These are phyloP conservation scores for Trypanosoma rangeli DNA, from an alignment of 208 protist genomes.

Conservation along the genomic window DNA sequence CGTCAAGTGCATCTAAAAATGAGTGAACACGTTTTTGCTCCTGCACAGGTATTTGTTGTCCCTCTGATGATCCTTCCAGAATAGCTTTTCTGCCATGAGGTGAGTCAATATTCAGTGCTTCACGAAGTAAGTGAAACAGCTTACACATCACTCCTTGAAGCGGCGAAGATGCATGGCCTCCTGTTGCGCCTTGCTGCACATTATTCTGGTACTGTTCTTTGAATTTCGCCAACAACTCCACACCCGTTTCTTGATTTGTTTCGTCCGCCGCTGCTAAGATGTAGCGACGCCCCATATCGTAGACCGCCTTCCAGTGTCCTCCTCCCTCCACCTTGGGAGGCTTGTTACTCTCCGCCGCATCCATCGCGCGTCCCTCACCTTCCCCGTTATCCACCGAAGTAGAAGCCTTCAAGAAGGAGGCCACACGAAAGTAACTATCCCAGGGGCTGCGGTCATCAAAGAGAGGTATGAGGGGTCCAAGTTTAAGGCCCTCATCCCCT, in stretches of 20 bases:
- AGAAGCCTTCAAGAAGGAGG: slow-evolving; percentile 15
- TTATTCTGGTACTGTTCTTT: slow-evolving; percentile 9
- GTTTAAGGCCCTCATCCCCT: neutral
- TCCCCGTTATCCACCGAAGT: neutral
- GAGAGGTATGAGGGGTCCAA: neutral
- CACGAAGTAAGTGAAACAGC: slow-evolving; percentile 3
- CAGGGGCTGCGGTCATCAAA: slow-evolving; percentile 12
- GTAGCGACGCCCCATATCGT: slow-evolving; percentile 20
- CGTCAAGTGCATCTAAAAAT: slow-evolving; percentile 16
- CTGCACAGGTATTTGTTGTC: neutral
- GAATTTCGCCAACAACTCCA: slow-evolving; percentile 2
- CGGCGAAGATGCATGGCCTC: neutral
- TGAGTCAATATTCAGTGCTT: neutral
- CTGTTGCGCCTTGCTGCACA: neutral
- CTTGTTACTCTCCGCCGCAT: neutral
- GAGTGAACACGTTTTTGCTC: slow-evolving; percentile 15
- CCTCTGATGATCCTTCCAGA: neutral
- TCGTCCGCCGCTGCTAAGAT: slow-evolving; percentile 8
- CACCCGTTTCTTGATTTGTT: neutral
- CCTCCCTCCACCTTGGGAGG: neutral
- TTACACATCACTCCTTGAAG: slow-evolving; percentile 7
- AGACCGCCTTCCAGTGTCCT: slow-evolving; percentile 20
- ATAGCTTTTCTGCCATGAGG: neutral
- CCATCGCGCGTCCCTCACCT: neutral
- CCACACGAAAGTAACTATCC: slow-evolving; percentile 24